Evolutionary conservation across 352 stramenopile genomes (phyloP).

Genomic region (Aphanomyces astaci): DNA sequence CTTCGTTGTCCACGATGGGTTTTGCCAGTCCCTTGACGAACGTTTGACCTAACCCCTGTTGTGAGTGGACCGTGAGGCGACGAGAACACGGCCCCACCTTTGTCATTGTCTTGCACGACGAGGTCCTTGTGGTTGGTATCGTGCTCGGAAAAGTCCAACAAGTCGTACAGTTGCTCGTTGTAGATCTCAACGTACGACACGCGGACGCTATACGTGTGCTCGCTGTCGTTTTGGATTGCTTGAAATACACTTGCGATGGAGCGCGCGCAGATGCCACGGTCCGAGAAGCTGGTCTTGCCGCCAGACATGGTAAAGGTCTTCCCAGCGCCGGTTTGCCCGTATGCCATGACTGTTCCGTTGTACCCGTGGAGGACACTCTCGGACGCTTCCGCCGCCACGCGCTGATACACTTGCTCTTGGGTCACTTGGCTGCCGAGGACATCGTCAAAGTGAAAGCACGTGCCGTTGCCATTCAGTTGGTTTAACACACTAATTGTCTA

Average conservation of each 20-base stretch:
- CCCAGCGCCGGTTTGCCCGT: conserved; percentile 63
- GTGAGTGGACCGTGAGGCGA: not conserved
- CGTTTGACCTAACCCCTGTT: conserved; percentile 33
- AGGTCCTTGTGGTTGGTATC: conserved; percentile 30
- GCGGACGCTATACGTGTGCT: conserved; percentile 34
- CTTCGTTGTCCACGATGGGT: conserved; percentile 47
- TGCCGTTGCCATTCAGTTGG: conserved; percentile 36
- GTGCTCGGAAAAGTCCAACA: conserved; percentile 26
- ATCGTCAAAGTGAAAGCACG: conserved; percentile 61
- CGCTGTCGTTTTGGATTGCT: conserved; percentile 36
- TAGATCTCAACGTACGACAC: conserved; percentile 32
- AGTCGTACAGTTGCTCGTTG: conserved; percentile 34
- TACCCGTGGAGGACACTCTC: conserved; percentile 56
- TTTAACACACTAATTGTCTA: conserved; percentile 58
- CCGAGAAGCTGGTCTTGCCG: conserved; percentile 44
- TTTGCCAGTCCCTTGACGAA: conserved; percentile 56
- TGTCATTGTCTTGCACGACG: conserved; percentile 50
- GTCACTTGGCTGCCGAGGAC: conserved; percentile 37
- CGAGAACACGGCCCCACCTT: conserved; percentile 22
- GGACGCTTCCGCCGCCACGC: conserved; percentile 40
- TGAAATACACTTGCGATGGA: conserved; percentile 52
- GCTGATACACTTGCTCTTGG: conserved; percentile 47
- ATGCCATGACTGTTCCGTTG: conserved; percentile 67
- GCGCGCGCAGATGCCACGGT: conserved; percentile 53
- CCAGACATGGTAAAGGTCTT: conserved; percentile 72